A percentile compares a stretch with the other conserved stretches of the same genome.
Evolutionary conservation across 139 green algal species (phyloP).

Genomic region (Chlorella sp.): DNA sequence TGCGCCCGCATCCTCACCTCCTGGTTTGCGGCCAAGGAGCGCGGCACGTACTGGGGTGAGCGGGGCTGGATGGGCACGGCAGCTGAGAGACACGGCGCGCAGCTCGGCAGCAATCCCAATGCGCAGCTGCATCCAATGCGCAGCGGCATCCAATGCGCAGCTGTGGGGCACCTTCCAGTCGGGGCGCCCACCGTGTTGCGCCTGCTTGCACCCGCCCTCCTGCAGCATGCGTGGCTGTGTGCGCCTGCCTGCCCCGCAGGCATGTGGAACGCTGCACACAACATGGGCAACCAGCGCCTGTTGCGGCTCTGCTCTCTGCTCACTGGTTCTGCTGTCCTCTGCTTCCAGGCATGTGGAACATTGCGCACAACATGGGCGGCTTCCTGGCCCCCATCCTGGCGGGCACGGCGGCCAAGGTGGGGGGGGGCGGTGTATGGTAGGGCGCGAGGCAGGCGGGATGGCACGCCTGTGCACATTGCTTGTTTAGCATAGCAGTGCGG

Average conservation of each 20-base stretch:
- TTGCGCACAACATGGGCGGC: constrained; percentile 95
- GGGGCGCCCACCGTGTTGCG: too few species aligned
- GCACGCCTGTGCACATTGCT: background rate
- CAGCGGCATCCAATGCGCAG: background rate
- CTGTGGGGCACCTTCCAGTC: too few species aligned
- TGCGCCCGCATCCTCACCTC: constrained; percentile 97
- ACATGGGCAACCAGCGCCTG: background rate
- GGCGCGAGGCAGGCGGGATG: too few species aligned
- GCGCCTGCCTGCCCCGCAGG: background rate
- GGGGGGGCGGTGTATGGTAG: constrained; percentile 29
- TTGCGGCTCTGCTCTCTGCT: constrained; percentile 14
- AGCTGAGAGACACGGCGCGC: too few species aligned
- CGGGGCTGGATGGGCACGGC: background rate
- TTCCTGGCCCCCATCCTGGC: constrained; percentile 93
- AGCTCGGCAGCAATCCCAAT: too few species aligned
- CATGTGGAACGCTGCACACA: background rate
- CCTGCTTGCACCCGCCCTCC: background rate
- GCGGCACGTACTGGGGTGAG: constrained; percentile 83
- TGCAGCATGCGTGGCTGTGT: background rate
- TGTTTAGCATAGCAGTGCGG: too few species aligned
- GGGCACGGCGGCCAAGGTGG: constrained; percentile 81
- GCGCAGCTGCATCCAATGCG: too few species aligned
- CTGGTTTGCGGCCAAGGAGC: constrained; percentile 89
- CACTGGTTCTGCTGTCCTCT: too few species aligned
- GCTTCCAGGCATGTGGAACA: constrained; percentile 88